These are phyloP conservation scores for Colletotrichum navitas DNA, from an alignment of 2,329 filamentous ascomycete genomes.

Conservation along the genomic window DNA sequence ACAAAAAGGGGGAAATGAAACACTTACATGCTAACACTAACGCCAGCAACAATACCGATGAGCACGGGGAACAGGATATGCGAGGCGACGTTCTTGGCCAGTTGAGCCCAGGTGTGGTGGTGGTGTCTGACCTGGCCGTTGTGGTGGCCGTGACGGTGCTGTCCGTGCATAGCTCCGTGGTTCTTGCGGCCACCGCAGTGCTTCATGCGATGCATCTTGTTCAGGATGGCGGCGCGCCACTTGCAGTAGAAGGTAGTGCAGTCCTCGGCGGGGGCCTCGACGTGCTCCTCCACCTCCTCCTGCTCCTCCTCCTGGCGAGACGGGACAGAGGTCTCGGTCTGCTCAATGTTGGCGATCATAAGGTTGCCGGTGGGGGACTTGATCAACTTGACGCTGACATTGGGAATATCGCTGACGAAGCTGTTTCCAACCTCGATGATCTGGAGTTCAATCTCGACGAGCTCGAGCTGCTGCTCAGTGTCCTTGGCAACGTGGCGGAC, in stretches of 20 bases:
- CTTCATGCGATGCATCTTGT: slow-evolving; percentile 48
- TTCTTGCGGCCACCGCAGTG: slow-evolving; percentile 54
- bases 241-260: slow-evolving; percentile 66
- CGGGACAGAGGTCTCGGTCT: slow-evolving; percentile 47
- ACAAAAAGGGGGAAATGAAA: not conserved
- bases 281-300: slow-evolving; percentile 48
- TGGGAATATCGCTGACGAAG: slow-evolving; percentile 66
- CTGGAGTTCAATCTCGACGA: slow-evolving; percentile 67
- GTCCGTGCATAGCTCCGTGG: slow-evolving; percentile 42
- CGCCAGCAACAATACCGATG: slow-evolving; percentile 76
- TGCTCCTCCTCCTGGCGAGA: slow-evolving; percentile 46
- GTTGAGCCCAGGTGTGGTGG: slow-evolving; percentile 57
- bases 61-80: slow-evolving; percentile 77
- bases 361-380: slow-evolving; percentile 68
- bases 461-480: slow-evolving; percentile 64
- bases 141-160: slow-evolving; percentile 47
- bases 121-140: slow-evolving; percentile 47
- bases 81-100: slow-evolving; percentile 68
- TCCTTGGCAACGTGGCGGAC: slow-evolving; percentile 59
- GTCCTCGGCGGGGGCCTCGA: slow-evolving; percentile 38
- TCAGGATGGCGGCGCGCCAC: slow-evolving; percentile 63
- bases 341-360: slow-evolving; percentile 64
- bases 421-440: slow-evolving; percentile 70
- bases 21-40: slow-evolving; percentile 73
- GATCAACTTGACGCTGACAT: slow-evolving; percentile 72